Evolutionary conservation across 495 filamentous ascomycete genomes (phyloP).

Genomic region (Penicilliopsis zonata): DNA sequence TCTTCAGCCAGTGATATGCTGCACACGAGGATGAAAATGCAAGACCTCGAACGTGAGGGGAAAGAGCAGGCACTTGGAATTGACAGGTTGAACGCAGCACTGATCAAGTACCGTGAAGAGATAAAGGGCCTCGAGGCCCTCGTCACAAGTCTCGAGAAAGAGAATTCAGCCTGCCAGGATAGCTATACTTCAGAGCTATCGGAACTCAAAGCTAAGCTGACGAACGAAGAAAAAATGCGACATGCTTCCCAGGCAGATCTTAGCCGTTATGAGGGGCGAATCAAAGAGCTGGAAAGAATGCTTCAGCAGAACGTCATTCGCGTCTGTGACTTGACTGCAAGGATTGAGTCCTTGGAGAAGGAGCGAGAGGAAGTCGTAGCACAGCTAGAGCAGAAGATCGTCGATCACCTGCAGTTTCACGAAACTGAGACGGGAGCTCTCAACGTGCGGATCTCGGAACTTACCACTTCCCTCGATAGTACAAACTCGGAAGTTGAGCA

Average conservation of each 20-base stretch:
- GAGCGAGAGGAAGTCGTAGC: constrained; percentile 15
- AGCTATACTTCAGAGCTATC: constrained; percentile 24
- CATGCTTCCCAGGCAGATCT: constrained; percentile 22
- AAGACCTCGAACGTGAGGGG: constrained; percentile 38
- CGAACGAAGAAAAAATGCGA: constrained; percentile 22
- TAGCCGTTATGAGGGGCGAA: constrained; percentile 18
- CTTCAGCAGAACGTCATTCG: constrained; percentile 24
- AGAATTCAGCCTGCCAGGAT: constrained; percentile 26
- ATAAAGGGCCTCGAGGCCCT: constrained; percentile 48
- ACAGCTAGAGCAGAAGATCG: constrained; percentile 15
- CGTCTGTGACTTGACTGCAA: constrained; percentile 21
- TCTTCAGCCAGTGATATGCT: constrained; percentile 41
- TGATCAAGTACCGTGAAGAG: constrained; percentile 53
- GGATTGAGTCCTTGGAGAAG: constrained; percentile 19
- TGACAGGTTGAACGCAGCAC: constrained; percentile 46
- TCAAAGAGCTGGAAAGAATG: constrained; percentile 27
- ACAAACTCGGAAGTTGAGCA: constrained; percentile 19
- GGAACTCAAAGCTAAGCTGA: constrained; percentile 25
- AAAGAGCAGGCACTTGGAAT: constrained; percentile 46
- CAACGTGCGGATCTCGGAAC: constrained; percentile 27
- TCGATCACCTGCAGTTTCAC: constrained; percentile 19
- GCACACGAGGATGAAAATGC: constrained; percentile 28
- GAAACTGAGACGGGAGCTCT: constrained; percentile 31
- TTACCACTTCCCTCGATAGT: constrained; percentile 23
- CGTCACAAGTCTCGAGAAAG: constrained; percentile 44